phyloP scores from a whole-genome alignment of 176 grass and related monocot genomes.

The Echinochloa phyllopogon region DNA sequence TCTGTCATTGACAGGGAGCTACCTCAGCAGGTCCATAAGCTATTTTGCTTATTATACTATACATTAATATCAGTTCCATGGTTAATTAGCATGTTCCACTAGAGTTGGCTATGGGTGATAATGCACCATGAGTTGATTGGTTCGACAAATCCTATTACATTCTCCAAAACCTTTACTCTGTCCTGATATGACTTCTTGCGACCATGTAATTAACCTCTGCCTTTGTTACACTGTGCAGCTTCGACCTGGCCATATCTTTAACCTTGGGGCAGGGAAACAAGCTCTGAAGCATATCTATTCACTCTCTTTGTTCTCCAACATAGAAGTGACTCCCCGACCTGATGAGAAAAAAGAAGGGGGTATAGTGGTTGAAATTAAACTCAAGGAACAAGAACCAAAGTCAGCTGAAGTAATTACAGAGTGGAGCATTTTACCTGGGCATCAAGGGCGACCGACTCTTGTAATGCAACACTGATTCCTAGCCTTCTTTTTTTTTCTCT shows the following conservation, averaged over 20 bases:
- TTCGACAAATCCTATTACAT: neutral
- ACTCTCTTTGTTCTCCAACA: conserved; percentile 82
- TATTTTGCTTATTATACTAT: neutral
- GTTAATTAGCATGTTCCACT: neutral
- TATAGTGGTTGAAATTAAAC: conserved; percentile 86
- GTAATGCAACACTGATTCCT: conserved; percentile 43
- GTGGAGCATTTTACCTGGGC: conserved; percentile 85
- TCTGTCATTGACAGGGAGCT: conserved; percentile 73
- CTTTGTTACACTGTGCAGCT: conserved; percentile 52
- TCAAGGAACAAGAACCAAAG: conserved; percentile 84
- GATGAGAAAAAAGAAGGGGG: conserved; percentile 95
- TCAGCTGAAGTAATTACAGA: conserved; percentile 93
- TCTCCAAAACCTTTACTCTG: neutral
- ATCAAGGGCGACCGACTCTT: conserved; percentile 71
- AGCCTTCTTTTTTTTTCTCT: neutral
- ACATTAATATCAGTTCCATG: neutral
- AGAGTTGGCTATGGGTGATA: neutral
- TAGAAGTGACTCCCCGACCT: conserved; percentile 77
- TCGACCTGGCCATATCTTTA: conserved; percentile 81
- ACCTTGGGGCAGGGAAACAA: conserved; percentile 84
- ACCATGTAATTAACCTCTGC: conserved; percentile 16
- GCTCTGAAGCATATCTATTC: conserved; percentile 83
- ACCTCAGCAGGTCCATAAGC: conserved; percentile 66
- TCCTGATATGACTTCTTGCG: neutral
- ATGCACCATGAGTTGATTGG: neutral